A percentile compares a stretch with the other conserved stretches of the same genome.
These are phyloP conservation scores for Ambrosia artemisiifolia DNA, from an alignment of 129 eudicot genomes.

Conservation along the genomic window DNA sequence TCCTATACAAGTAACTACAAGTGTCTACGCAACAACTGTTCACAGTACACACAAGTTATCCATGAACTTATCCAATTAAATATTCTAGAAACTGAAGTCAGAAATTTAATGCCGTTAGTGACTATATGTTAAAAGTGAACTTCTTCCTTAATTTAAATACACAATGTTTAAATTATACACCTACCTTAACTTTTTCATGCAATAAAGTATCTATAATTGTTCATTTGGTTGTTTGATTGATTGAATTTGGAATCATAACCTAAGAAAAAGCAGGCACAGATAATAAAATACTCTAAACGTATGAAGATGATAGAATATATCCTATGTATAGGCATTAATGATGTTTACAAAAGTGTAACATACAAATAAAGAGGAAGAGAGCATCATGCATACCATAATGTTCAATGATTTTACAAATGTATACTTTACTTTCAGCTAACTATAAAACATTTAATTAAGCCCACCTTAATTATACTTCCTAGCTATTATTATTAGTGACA, in stretches of 20 bases:
- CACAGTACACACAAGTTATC: background rate
- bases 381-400: background rate
- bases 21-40: constrained; percentile 8
- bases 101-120: background rate
- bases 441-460: too few relatives aligned
- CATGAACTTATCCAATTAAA: constrained; percentile 3
- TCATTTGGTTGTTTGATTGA: constrained; percentile 26
- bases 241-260: constrained; percentile 22
- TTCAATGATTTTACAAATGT: background rate
- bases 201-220: constrained; percentile 19
- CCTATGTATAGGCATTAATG: constrained; percentile 33
- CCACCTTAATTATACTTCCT: too few relatives aligned
- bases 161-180: background rate
- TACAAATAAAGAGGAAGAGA: background rate
- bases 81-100: background rate
- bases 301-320: constrained; percentile 31
- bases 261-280: constrained; percentile 16
- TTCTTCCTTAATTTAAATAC: background rate
- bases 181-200: constrained; percentile 1
- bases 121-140: background rate
- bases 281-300: constrained; percentile 13
- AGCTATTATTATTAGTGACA: too few relatives aligned
- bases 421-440: too few relatives aligned
- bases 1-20: background rate
- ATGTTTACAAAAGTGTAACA: constrained; percentile 19